Evolutionary conservation across 805 yeast species (phyloP).

Genomic region (Yarrowia osloensis): DNA sequence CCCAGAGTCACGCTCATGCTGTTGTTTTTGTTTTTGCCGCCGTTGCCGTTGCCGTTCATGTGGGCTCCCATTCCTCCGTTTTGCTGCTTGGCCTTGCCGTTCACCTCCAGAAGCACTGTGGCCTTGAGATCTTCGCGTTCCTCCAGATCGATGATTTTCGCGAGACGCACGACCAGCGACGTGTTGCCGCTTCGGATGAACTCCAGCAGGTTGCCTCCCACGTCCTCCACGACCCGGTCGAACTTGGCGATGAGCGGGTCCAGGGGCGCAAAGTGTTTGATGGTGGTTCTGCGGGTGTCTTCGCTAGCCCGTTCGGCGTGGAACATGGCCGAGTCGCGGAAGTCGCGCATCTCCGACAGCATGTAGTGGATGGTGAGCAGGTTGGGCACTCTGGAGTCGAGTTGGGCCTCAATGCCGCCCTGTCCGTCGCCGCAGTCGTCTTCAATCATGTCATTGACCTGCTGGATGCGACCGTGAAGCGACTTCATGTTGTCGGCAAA

Average conservation of each 20-base stretch:
- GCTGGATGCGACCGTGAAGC: conserved; percentile 53
- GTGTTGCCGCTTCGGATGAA: conserved; percentile 67
- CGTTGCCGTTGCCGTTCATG: not conserved
- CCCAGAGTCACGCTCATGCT: conserved; percentile 12
- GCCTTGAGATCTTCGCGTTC: conserved; percentile 72
- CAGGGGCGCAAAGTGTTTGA: conserved; percentile 55
- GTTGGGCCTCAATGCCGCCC: conserved; percentile 45
- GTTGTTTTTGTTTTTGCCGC: not conserved
- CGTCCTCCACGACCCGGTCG: conserved; percentile 58
- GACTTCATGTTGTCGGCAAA: conserved; percentile 63
- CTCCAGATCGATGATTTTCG: conserved; percentile 79
- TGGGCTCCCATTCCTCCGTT: not conserved
- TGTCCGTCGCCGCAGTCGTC: conserved; percentile 43
- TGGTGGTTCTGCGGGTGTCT: conserved; percentile 69
- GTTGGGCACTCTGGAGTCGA: conserved; percentile 54
- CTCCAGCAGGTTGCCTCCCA: conserved; percentile 72
- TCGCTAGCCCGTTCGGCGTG: conserved; percentile 56
- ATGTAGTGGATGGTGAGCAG: conserved; percentile 68
- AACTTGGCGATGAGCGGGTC: conserved; percentile 56
- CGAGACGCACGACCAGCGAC: conserved; percentile 66
- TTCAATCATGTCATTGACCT: conserved; percentile 57
- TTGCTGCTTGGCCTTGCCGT: conserved; percentile 33
- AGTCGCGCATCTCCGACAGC: conserved; percentile 70
- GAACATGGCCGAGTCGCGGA: conserved; percentile 69
- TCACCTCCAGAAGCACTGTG: conserved; percentile 41